Evolutionary conservation across 2,329 filamentous ascomycete genomes (phyloP), one percentile per base, ranked within the genome.

Genomic region (Cadophora sp.): DNA sequence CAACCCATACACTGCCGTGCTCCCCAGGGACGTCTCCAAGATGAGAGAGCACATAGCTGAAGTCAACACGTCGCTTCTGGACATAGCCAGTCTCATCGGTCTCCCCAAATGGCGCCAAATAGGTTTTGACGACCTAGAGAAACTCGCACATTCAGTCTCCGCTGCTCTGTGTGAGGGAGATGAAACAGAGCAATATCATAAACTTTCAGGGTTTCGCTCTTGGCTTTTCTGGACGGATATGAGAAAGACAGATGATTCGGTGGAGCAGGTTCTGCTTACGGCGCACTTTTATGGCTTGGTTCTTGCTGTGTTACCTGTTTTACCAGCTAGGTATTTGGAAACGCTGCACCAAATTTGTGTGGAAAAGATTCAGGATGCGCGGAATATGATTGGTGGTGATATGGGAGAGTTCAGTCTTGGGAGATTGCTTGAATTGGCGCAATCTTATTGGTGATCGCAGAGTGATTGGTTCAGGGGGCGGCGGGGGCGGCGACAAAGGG

Each of bases 191-290:
- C 40, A 53, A 11, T 73, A 66, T 56, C 65, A 72, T 26, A 48
- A 63, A 46, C 61, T 72, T 1, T 59, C 68, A 27, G 67, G 66
- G 66, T 55, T 73, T 3, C 62, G 72, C 8, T 71, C 67, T 4
- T 73, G 70, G 70, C 65, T 73, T 59, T 73, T 72, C 61, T 73
- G 72, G 72, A 69, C 71, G 31, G 71, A 73, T 31, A 16, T 70
- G 48, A 55, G 71, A 12, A 27, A 29, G 14, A 26, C 27, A 0
- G 43, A 60, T 50, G 56, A 29, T 19, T 19, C 43, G 1, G 50
- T 68, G 8, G 66, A 71, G 37, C 50, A 66, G 29, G 51, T 43
- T 22, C 43, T 64, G 1, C 60, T 73, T 14, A 61, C 50, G 12
- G 65, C 64, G 14, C 58, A 66, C 31, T 73, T 71, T 27, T 71